Base-by-base conservation (phyloP, 345 rosid species). In the Boechera divaricarpa region DNA sequence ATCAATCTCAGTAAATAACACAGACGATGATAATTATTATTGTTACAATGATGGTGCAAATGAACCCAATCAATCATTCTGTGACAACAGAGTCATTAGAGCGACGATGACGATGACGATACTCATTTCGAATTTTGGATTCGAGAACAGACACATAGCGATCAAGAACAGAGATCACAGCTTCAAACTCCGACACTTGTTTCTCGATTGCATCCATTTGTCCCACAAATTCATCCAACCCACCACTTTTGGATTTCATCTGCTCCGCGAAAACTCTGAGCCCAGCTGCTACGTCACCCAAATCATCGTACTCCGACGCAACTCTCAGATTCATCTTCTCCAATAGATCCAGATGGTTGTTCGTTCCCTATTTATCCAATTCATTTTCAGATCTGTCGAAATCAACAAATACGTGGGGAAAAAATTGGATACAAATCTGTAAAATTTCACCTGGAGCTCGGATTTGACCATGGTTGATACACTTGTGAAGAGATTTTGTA, bases 271-370 rank as follows among this genome's bases (percentile, higher is more conserved):
- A 91, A 12, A 89, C 86, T 61, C 93, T 86, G 1, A 91, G 69
- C 64, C 97, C 96, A 0, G 93, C 79, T 12, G 93, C 91, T 67
- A 95, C 91, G 61, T 89, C 97, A 9, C 91, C 98, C 7, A 90
- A 81, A 31, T 86, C 91, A 6, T 81, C 68, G 78, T 88, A 95
- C 82, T 95, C 97, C 32, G 89, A 80, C 0, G 87, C 81, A 44
- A 95, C 91, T 77, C 85, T 91, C 65, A 61, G 41, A 57, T 95
- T 91, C 99, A 92, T 91, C 86, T 89, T 91, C 91, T 88, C 94
- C 86, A 92, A 42, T 1, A 95, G 85, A 73, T 91, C 94, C 63
- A 92, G 69, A 28, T 79, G 77, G 73, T 81, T 88, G 67, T 71
- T 91, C 70, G 96, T 86, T 56, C 97, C 96, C 94, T 95, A 26